Base-by-base conservation (phyloP, 495 filamentous ascomycete genomes). In the Filosporella fistucella region DNA sequence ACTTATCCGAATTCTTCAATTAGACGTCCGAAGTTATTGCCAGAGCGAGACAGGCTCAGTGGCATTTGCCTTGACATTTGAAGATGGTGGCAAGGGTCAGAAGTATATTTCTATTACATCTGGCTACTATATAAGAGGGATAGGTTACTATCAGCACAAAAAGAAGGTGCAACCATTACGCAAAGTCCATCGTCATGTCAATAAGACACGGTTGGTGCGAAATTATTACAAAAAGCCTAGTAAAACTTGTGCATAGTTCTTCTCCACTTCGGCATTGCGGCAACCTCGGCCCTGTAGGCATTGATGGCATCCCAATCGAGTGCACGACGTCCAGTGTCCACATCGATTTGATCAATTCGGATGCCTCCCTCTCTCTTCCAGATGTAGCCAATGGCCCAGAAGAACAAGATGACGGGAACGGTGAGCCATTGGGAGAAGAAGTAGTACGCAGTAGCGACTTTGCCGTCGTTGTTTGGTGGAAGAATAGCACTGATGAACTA, bases 331-430 rank as follows among this genome's bases (percentile, higher is more conserved):
- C 76, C 78, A 2, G 69, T 71, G 55, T 84, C 79, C 34, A 85
- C 66, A 47, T 85, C 81, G 44, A 85, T 83, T 16, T 43, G 41
- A 16, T 43, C 41, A 20, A 43, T 30, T 20, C 14, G 58, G 25
- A 78, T 63, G 72, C 74, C 81, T 24, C 72, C 75, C 34, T 66
- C 57, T 47, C 76, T 67, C 70, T 85, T 84, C 80, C 80, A 84
- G 35, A 66, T 5, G 55, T 66, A 82, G 21, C 77, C 79, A 38
- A 58, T 51, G 49, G 57, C 42, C 68, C 69, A 77, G 62, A 74
- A 77, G 25, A 62, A 16, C 16, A 85, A 66, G 47, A 83, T 71
- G 36, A 85, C 60, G 16, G 73, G 74, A 8, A 68, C 60, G 4
- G 82, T 78, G 6, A 86, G 79, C 55, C 81, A 85, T 28, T 59